phyloP scores from a whole-genome alignment of 441 rosid species.

The Adansonia rubrostipa region DNA sequence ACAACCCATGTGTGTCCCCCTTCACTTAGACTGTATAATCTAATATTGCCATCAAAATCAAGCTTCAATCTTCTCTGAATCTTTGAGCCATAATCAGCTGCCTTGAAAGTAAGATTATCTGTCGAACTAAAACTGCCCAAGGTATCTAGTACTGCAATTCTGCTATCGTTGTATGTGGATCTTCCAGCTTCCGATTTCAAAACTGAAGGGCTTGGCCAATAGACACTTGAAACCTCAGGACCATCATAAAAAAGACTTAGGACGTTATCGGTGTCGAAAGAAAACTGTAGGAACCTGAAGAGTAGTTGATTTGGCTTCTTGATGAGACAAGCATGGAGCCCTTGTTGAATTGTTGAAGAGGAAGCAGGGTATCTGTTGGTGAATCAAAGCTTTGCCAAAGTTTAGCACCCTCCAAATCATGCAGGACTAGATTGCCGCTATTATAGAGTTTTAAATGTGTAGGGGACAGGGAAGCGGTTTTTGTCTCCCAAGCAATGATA shows the following conservation, averaged over 20 bases:
- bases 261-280: neutral
- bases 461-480: neutral
- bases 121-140: neutral
- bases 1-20: neutral
- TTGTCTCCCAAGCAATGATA: neutral
- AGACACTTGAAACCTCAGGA: neutral
- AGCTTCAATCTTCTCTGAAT: slow-evolving; percentile 3
- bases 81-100: neutral
- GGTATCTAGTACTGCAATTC: neutral
- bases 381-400: slow-evolving; percentile 11
- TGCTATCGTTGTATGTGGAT: neutral
- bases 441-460: neutral
- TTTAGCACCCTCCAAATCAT: neutral
- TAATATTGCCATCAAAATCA: neutral
- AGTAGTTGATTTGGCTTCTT: neutral
- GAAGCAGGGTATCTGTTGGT: neutral
- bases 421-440: neutral
- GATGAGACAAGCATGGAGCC: neutral
- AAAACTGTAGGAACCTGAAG: neutral
- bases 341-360: slow-evolving; percentile 7
- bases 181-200: neutral
- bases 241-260: neutral
- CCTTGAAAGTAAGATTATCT: neutral
- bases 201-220: neutral
- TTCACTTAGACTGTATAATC: neutral